phyloP scores from a whole-genome alignment of 2,329 filamentous ascomycete genomes.

The Macrophomina phaseolina region DNA sequence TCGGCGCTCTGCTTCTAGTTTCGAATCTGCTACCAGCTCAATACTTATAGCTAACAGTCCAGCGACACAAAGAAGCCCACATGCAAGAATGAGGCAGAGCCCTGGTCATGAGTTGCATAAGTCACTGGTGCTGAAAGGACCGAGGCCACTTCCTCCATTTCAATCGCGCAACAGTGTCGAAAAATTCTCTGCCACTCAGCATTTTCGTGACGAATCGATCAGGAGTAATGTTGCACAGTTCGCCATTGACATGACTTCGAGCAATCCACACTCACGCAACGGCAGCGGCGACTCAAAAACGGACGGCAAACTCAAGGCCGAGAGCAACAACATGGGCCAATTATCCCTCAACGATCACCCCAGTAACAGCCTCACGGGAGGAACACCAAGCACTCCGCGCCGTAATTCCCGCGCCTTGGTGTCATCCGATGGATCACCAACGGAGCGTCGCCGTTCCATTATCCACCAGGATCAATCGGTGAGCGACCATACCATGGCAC shows the following conservation, averaged over 20 bases:
- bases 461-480: conserved; percentile 41
- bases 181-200: conserved; percentile 27
- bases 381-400: conserved; percentile 39
- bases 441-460: conserved; percentile 38
- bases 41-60: conserved; percentile 48
- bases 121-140: conserved; percentile 39
- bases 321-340: conserved; percentile 3
- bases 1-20: conserved; percentile 46
- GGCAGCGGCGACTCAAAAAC: conserved; percentile 8
- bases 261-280: conserved; percentile 29
- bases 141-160: conserved; percentile 34
- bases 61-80: conserved; percentile 35
- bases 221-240: conserved; percentile 30
- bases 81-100: conserved; percentile 42
- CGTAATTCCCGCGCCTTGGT: conserved; percentile 43
- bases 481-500: conserved; percentile 40
- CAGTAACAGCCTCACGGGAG: conserved; percentile 16
- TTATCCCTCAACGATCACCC: conserved; percentile 28
- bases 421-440: conserved; percentile 49
- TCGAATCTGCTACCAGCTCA: conserved; percentile 48
- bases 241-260: not conserved
- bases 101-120: conserved; percentile 43
- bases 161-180: not conserved
- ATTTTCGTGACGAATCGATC: conserved; percentile 32
- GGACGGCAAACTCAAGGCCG: conserved; percentile 39